phyloP scores from a whole-genome alignment of 495 filamentous ascomycete species.

The Baudoinia panamericana region DNA sequence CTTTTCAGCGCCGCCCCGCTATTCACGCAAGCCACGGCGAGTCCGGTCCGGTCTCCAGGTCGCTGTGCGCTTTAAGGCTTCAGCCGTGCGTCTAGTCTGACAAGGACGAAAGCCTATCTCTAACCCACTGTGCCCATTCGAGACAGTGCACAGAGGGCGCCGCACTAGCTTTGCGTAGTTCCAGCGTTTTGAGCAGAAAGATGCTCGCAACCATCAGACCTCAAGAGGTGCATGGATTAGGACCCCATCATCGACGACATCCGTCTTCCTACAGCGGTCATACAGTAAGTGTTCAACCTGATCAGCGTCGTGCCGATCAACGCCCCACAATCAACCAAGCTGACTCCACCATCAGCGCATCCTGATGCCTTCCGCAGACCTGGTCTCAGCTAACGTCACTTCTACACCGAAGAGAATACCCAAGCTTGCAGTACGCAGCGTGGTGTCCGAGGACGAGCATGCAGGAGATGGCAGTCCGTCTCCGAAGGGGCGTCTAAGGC shows the following conservation, averaged over 20 bases:
- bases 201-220: background rate
- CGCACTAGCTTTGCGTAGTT: too few species aligned
- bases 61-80: too few species aligned
- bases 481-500: background rate
- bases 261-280: background rate
- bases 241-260: background rate
- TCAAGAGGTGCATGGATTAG: background rate
- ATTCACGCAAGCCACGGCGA: too few species aligned
- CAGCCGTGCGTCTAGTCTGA: too few species aligned
- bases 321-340: background rate
- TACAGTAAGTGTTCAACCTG: background rate
- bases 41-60: too few species aligned
- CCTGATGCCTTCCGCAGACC: constrained; percentile 7
- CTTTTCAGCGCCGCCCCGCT: too few species aligned
- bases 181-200: too few species aligned
- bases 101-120: too few species aligned
- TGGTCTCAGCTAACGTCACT: background rate
- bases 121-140: too few species aligned
- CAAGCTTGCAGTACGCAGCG: constrained; percentile 5
- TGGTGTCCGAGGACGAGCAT: background rate
- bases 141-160: too few species aligned
- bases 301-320: background rate
- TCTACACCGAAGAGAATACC: background rate
- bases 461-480: background rate
- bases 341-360: constrained; percentile 2